Evolutionary conservation across 2,329 filamentous ascomycete species (phyloP), one percentile per base, ranked within the genome.

Genomic region (Sporothrix brasiliensis): DNA sequence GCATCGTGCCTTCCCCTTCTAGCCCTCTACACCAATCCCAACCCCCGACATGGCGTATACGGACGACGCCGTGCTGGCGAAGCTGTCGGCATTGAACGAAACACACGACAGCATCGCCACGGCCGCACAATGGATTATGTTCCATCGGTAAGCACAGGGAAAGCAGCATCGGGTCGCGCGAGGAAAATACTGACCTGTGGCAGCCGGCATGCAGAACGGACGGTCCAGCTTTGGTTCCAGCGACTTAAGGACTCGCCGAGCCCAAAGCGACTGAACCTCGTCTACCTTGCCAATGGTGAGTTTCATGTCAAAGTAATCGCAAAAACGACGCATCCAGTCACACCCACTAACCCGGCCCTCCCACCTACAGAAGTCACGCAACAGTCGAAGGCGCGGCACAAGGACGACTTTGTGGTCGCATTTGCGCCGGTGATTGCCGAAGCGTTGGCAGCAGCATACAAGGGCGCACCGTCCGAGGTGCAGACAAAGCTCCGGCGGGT

Each of bases 81-180:
- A 97, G 83, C 90, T 99, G 69, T 96, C 94, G 44, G 92, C 93
- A 54, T 87, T 99, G 73, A 97, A 97, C 81, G 96, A 99, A 82
- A 97, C 93, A 13, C 94, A 99, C 79, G 95, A 99, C 79, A 96
- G 93, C 81, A 98, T 99, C 77, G 88, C 97, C 72, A 94, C 92
- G 49, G 94, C 97, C 73, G 93, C 95, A 71, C 94, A 98, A 89
- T 99, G 96, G 96, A 95, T 99, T 73, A 96, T 99, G 91, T 99
- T 99, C 79, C 94, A 99, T 82, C 91, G 93, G 93, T 97, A 89
- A 73, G 79, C 74, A 3, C n/a, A 11, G 4, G 16, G 16, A n/a
- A 16, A 19, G 6, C 2, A 16, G 16, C 7, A 0, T 21, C 5
- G 16, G 19, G 19, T 21, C 19, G 5, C 5, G 6, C 49, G 19